phyloP scores from a whole-genome alignment of 441 rosid genomes.

The Biscutella auriculata region DNA sequence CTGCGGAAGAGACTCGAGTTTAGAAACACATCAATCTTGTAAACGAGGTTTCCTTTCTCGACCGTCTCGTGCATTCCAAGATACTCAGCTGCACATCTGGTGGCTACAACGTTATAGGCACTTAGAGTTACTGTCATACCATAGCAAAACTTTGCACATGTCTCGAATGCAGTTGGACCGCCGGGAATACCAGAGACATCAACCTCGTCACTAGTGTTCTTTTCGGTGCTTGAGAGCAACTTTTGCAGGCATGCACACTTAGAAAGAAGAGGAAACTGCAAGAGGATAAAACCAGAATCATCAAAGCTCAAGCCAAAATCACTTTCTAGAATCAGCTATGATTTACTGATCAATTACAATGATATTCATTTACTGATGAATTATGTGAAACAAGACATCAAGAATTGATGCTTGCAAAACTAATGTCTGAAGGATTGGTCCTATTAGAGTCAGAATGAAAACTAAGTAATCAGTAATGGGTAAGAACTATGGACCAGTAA shows the following conservation, averaged over 20 bases:
- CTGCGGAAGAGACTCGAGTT: conserved; percentile 56
- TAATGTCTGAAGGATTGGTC: neutral
- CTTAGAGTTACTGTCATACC: conserved; percentile 71
- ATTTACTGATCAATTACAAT: neutral
- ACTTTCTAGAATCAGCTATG: conserved; percentile 3
- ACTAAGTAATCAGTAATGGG: neutral
- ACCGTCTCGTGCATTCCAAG: conserved; percentile 61
- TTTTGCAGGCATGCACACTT: conserved; percentile 57
- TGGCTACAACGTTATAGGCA: conserved; percentile 56
- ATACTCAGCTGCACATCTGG: conserved; percentile 70
- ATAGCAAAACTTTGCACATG: conserved; percentile 73
- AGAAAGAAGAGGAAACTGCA: conserved; percentile 79
- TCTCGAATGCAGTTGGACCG: conserved; percentile 63
- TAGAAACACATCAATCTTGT: conserved; percentile 73
- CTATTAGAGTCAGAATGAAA: neutral
- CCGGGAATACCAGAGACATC: conserved; percentile 65
- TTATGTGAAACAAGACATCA: neutral
- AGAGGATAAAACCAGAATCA: neutral
- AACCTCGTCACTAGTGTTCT: conserved; percentile 36
- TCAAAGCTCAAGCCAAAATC: neutral
- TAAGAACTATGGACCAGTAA: neutral
- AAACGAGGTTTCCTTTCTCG: conserved; percentile 69
- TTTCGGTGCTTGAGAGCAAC: conserved; percentile 33
- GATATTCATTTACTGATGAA: neutral
- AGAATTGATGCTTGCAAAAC: neutral